Base-by-base conservation (phyloP, 257 asterid species). In the Fraxinus cuspidata region DNA sequence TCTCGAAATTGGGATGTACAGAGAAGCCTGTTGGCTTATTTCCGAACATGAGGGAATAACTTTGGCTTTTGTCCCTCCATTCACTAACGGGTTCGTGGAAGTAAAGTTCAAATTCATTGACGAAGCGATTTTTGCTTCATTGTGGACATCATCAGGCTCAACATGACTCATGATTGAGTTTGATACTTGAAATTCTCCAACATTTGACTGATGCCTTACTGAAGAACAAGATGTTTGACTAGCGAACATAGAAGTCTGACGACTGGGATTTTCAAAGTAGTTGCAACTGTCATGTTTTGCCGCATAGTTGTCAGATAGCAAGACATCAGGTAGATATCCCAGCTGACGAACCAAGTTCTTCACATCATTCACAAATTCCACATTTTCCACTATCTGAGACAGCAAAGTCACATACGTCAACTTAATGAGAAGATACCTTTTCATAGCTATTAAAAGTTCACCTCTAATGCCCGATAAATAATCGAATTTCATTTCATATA, bases 321-420 rank as follows among this genome's bases (percentile, higher is more conserved):
- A 76, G 74, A 83, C 84, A 3, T 90, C 91, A n/a, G 95, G 88
- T 31, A 85, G 88, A 77, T 89, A 82, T 56, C 97, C 96, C 47
- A 91, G 89, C 77, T 92, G 93, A 84, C 73, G 86, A 81, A 94
- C 44, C 73, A 92, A 80, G 53, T 86, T 78, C 64, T 81, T 82
- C 75, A 89, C 97, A 15, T 92, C 92, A 66, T 89, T 87, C 34
- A 94, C 72, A 77, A 94, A 90, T 77, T 84, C 91, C 58, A 77
- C 25, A 74, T 92, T 87, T 89, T 92, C 98, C 85, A 81, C 77
- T 75, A 94, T 87, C 98, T 94, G 91, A 75, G 81, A 65, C 73
- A 78, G 73, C 18, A 85, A 25, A 56, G 42, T n/a, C 6, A 11
- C 25, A 42, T 29, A 25, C 29, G 31, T 56, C 70, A 32, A 21